Base-by-base conservation (phyloP, 129 eudicot genomes). In the Flaveria brownii region DNA sequence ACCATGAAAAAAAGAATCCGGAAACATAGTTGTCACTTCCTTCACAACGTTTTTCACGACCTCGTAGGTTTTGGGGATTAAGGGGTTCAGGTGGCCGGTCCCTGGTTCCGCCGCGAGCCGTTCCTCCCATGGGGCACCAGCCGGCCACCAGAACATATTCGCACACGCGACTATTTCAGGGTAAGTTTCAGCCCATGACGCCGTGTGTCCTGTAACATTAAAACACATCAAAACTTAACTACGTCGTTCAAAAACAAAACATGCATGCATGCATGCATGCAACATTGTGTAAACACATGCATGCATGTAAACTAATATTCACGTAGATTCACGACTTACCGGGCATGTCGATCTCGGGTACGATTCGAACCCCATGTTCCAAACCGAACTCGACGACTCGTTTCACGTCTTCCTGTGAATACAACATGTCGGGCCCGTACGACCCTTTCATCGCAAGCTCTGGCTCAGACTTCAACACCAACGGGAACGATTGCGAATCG, bases 281-380 rank as follows among this genome's bases (percentile, higher is more conserved):
- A 36, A 33, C 41, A 36, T 36, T 36, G 41, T 36, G 7, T 5
- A 0, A 36, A 36, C 41, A 54, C 13, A 45, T 45, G 50, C 50
- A 45, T 8, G 50, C 50, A 45, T 17, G 56, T 26, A 36, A 36
- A 36, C 41, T 36, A 36, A 36, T 4, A 36, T 36, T 36, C 41
- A 36, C 41, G 1, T 36, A 36, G 41, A 36, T 36, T 36, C 41
- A 36, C 5, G 13, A 22, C 77, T 73, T 7, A 91, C 98, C 98
- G 0, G 98, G 98, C 92, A 91, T 84, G 55, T 93, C 98, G 55
- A 93, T 85, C 82, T 93, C 98, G 2, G 98, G 98, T 16, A 93
- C 52, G 70, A 93, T 94, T 60, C 97, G 74, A 4, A 93, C 97
- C 0, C 98, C 98, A 26, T 84, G 87, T 25, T 90, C 89, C 78